Evolutionary conservation across 768 basidiomycete genomes (phyloP).

Genomic region (Agrocybe praecox): DNA sequence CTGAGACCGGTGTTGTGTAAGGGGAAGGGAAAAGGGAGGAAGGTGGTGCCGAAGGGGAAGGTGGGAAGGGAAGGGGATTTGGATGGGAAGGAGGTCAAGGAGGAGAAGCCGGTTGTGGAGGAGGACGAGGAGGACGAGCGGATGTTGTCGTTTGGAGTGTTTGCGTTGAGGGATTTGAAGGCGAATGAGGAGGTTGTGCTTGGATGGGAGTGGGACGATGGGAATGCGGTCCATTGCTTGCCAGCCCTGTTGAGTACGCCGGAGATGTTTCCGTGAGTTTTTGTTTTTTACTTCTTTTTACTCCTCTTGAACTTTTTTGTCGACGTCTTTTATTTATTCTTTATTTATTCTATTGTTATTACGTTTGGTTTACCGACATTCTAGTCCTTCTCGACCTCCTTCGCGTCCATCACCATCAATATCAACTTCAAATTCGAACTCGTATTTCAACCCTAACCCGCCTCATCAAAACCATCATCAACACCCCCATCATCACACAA

Average conservation of each 20-base stretch:
- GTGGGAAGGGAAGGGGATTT: constrained; percentile 6
- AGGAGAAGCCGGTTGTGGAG: constrained; percentile 16
- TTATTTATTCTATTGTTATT: constrained; percentile 6
- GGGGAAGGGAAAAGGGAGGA: constrained; percentile 5
- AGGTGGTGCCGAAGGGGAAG: constrained; percentile 13
- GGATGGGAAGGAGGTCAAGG: constrained; percentile 9
- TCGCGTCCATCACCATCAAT: background rate
- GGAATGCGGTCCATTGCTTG: constrained; percentile 77
- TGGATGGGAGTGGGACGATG: constrained; percentile 98
- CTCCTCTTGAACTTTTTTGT: background rate
- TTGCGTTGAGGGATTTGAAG: constrained; percentile 74
- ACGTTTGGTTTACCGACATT: constrained; percentile 15
- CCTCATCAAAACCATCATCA: background rate
- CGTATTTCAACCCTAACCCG: no score
- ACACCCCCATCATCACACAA: constrained; percentile 1
- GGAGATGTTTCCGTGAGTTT: constrained; percentile 57
- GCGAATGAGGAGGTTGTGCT: constrained; percentile 86
- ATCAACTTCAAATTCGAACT: no score
- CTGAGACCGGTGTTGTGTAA: constrained; percentile 53
- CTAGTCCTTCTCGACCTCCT: constrained; percentile 7
- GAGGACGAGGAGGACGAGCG: constrained; percentile 21
- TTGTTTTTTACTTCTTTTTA: constrained; percentile 16
- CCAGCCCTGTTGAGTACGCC: constrained; percentile 68
- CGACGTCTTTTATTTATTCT: background rate
- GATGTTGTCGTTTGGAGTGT: constrained; percentile 73